A percentile compares a stretch with the other conserved stretches of the same genome.
Evolutionary conservation across 2,329 filamentous ascomycete genomes (phyloP).

Genomic region (Magnaporthiopsis rhizophila): DNA sequence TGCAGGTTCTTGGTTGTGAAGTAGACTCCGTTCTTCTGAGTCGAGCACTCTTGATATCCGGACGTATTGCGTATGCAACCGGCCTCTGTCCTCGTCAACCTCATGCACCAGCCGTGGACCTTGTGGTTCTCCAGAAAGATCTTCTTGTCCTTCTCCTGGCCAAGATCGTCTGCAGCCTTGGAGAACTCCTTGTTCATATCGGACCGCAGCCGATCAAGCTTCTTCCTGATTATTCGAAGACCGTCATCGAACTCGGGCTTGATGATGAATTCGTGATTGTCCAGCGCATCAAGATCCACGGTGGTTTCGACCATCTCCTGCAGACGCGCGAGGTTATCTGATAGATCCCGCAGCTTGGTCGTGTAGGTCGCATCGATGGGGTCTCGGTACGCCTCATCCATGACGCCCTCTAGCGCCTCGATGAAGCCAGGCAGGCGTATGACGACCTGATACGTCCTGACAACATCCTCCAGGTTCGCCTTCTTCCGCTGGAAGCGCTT

Average conservation of each 20-base stretch:
- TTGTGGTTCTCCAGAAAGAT: conserved; percentile 95
- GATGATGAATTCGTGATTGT: conserved; percentile 97
- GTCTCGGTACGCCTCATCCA: conserved; percentile 89
- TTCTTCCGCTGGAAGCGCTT: conserved; percentile 92
- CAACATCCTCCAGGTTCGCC: conserved; percentile 91
- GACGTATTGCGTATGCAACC: conserved; percentile 88
- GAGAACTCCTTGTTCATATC: conserved; percentile 80
- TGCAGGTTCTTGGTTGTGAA: conserved; percentile 85
- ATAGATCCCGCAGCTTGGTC: conserved; percentile 67
- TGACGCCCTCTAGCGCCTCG: conserved; percentile 80
- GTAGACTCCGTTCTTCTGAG: conserved; percentile 97
- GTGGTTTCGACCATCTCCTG: conserved; percentile 99
- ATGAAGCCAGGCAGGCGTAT: conserved; percentile 89
- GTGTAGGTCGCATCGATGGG: conserved; percentile 85
- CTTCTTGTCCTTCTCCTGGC: conserved; percentile 95
- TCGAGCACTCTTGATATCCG: conserved; percentile 88
- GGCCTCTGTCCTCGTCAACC: conserved; percentile 83
- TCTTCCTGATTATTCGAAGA: conserved; percentile 79
- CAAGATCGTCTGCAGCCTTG: conserved; percentile 69
- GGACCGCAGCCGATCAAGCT: conserved; percentile 73
- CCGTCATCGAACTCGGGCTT: conserved; percentile 95
- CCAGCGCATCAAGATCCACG: conserved; percentile 87
- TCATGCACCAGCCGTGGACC: conserved; percentile 94
- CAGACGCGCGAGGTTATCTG: conserved; percentile 72
- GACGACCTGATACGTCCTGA: conserved; percentile 87